phyloP scores from a whole-genome alignment of 2,329 filamentous ascomycete genomes.

The Capronia coronata region DNA sequence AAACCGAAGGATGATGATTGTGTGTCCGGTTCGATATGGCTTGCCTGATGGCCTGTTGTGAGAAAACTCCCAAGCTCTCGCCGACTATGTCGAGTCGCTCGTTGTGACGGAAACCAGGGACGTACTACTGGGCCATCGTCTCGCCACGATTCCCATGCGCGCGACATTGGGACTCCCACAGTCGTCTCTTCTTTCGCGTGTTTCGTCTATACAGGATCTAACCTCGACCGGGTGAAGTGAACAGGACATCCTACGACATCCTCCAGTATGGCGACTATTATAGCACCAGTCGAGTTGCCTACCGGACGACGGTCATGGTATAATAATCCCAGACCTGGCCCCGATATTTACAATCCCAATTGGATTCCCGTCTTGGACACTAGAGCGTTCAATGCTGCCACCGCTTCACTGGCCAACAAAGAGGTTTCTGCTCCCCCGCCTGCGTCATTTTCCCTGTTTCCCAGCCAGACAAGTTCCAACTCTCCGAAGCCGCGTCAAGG shows the following conservation, averaged over 20 bases:
- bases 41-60: neutral
- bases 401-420: conserved; percentile 18
- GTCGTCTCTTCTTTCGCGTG: neutral
- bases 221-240: neutral
- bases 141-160: neutral
- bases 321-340: conserved; percentile 9
- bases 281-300: conserved; percentile 24
- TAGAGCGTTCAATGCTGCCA: conserved; percentile 13
- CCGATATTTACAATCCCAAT: conserved; percentile 27
- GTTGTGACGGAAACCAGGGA: neutral
- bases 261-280: conserved; percentile 17
- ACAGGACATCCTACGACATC: neutral
- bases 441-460: conserved; percentile 21
- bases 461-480: conserved; percentile 6
- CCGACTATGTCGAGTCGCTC: neutral
- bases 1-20: neutral
- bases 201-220: neutral
- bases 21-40: too few relatives aligned
- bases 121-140: neutral
- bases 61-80: neutral
- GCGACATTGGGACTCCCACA: neutral
- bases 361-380: conserved; percentile 26
- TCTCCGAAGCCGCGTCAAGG: conserved; percentile 18
- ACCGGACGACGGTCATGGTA: conserved; percentile 23
- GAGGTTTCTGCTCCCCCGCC: conserved; percentile 12